Percentiles rank a stretch among this genome's conserved stretches.
Evolutionary conservation across 2,329 filamentous ascomycete species (phyloP).

Genomic region (Aspergillus spinulosporus): DNA sequence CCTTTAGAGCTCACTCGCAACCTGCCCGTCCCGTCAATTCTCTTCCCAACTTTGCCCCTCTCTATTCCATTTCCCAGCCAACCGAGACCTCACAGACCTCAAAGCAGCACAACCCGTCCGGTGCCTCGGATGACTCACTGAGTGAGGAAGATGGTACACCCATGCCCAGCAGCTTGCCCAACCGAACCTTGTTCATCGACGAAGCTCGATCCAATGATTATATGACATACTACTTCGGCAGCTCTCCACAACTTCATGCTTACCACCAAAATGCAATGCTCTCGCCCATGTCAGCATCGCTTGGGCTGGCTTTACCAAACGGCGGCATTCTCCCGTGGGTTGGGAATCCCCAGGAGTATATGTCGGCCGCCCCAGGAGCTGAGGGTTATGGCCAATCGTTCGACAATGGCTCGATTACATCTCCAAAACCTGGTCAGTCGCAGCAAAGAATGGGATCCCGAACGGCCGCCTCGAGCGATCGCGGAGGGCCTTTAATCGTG

Average conservation of each 20-base stretch:
- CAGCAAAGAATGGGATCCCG: conserved; percentile 30
- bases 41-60: conserved; percentile 33
- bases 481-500: conserved; percentile 46
- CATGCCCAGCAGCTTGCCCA: conserved; percentile 36
- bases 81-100: conserved; percentile 32
- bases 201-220: conserved; percentile 45
- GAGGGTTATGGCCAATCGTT: conserved; percentile 27
- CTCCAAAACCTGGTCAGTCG: conserved; percentile 21
- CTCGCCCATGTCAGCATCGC: conserved; percentile 40
- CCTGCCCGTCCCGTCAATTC: conserved; percentile 48
- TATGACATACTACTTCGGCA: conserved; percentile 48
- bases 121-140: conserved; percentile 35
- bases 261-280: conserved; percentile 43
- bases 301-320: conserved; percentile 42
- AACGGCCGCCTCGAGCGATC: conserved; percentile 29
- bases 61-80: conserved; percentile 35
- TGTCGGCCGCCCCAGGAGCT: conserved; percentile 27
- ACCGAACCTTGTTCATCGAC: conserved; percentile 36
- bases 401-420: conserved; percentile 27
- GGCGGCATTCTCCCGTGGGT: conserved; percentile 38
- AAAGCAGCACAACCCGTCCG: conserved; percentile 33
- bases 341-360: conserved; percentile 37
- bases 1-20: conserved; percentile 52
- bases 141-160: conserved; percentile 36
- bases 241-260: conserved; percentile 44